Evolutionary conservation across 192 early-diverging fungal genomes (phyloP).

Genomic region (Oehlia diaphana): DNA sequence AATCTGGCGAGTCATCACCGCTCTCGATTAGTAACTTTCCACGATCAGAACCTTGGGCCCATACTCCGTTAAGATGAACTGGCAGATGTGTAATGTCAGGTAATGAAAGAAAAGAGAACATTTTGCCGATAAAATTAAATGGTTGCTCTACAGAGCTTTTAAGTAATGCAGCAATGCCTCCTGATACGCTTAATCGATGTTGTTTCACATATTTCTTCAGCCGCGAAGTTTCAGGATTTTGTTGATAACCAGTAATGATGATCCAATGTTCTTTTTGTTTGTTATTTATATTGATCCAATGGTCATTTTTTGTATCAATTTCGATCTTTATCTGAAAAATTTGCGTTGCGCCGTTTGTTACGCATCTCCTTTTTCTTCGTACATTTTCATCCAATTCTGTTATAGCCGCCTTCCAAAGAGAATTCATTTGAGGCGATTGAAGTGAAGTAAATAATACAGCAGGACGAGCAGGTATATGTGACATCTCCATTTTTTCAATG

Average conservation of each 20-base stretch:
- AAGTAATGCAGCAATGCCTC: not conserved
- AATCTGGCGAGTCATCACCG: not conserved
- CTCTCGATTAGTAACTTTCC: conserved; percentile 8
- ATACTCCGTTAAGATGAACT: conserved; percentile 12
- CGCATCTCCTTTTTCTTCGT: not conserved
- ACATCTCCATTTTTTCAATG: conserved; percentile 16
- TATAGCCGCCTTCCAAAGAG: conserved; percentile 9
- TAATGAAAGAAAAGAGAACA: conserved; percentile 11
- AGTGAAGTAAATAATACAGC: not conserved
- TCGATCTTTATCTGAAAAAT: not conserved
- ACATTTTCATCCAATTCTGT: not conserved
- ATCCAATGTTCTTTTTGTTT: not conserved
- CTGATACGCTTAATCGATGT: conserved; percentile 13
- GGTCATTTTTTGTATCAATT: not conserved
- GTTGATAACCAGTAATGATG: conserved; percentile 1
- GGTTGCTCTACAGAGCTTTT: not conserved
- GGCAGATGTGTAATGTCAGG: not conserved
- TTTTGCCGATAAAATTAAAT: not conserved
- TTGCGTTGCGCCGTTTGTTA: not conserved
- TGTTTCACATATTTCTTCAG: not conserved
- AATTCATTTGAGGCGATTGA: too few species aligned
- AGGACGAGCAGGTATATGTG: not conserved
- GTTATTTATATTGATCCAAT: not conserved
- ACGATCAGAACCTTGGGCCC: conserved; percentile 22
- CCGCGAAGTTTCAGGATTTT: not conserved